A percentile compares a stretch with the other conserved stretches of the same genome.
Evolutionary conservation across 2,329 filamentous ascomycete genomes (phyloP).

Genomic region (Beauveria sp.): DNA sequence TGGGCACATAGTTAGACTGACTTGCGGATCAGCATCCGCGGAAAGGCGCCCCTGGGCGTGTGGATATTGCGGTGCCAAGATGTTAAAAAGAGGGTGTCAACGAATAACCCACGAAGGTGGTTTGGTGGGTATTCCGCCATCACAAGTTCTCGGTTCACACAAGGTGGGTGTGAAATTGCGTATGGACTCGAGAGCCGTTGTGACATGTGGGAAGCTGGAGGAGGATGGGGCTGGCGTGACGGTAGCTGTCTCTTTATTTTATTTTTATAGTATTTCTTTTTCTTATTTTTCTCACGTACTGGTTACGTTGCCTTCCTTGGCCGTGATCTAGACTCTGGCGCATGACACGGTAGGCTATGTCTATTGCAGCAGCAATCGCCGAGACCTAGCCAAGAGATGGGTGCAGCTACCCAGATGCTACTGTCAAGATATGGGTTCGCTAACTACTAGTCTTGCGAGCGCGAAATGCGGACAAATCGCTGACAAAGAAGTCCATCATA

Average conservation of each 20-base stretch:
- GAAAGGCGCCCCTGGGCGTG: not conserved
- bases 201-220: not conserved
- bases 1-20: slow-evolving; percentile 3
- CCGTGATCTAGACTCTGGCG: too few relatives aligned
- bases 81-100: not conserved
- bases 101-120: not conserved
- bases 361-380: not conserved
- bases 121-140: not conserved
- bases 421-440: not conserved
- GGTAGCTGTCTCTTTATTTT: not conserved
- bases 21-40: slow-evolving; percentile 5
- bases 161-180: not conserved
- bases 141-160: not conserved
- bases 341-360: not conserved
- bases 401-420: not conserved
- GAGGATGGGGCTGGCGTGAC: not conserved
- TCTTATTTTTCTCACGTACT: not conserved
- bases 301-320: not conserved
- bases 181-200: not conserved
- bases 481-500: not conserved
- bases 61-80: slow-evolving; percentile 1
- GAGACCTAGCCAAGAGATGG: not conserved
- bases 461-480: not conserved
- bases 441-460: not conserved
- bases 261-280: too few relatives aligned